A percentile compares a stretch with the other conserved stretches of the same genome.
Evolutionary conservation across 805 yeast genomes (phyloP).

Genomic region (Pichia nakasei): DNA sequence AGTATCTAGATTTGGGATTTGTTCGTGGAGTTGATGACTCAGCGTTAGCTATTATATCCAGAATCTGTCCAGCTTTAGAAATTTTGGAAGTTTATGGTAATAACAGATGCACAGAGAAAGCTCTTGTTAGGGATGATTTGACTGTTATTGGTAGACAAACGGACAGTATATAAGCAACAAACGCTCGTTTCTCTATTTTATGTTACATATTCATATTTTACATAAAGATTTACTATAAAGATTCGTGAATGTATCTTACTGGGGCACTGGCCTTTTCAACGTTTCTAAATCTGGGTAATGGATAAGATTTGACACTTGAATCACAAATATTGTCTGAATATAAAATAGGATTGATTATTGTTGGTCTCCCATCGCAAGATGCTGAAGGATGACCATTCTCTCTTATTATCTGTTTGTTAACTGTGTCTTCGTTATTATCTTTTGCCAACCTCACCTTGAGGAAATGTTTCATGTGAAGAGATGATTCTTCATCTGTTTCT

Average conservation of each 20-base stretch:
- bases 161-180: slow-evolving; percentile 37
- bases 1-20: slow-evolving; percentile 70
- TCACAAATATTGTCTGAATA: neutral
- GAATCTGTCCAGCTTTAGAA: slow-evolving; percentile 51
- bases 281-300: slow-evolving; percentile 51
- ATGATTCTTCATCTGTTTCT: slow-evolving; percentile 27
- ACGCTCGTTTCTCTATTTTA: neutral
- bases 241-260: slow-evolving; percentile 31
- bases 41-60: slow-evolving; percentile 47
- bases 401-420: slow-evolving; percentile 20
- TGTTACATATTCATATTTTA: neutral
- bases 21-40: slow-evolving; percentile 68
- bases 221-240: slow-evolving; percentile 4
- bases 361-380: slow-evolving; percentile 33
- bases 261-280: slow-evolving; percentile 53
- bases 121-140: slow-evolving; percentile 43
- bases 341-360: slow-evolving; percentile 29
- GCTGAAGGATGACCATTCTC: slow-evolving; percentile 33
- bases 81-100: slow-evolving; percentile 77
- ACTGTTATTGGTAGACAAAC: slow-evolving; percentile 69
- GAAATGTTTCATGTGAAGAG: slow-evolving; percentile 24
- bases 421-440: slow-evolving; percentile 22
- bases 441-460: slow-evolving; percentile 24
- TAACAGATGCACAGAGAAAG: slow-evolving; percentile 53
- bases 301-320: slow-evolving; percentile 14